These are phyloP conservation scores for Rhizopogon salebrosus DNA, from an alignment of 768 basidiomycete genomes.

Conservation along the genomic window DNA sequence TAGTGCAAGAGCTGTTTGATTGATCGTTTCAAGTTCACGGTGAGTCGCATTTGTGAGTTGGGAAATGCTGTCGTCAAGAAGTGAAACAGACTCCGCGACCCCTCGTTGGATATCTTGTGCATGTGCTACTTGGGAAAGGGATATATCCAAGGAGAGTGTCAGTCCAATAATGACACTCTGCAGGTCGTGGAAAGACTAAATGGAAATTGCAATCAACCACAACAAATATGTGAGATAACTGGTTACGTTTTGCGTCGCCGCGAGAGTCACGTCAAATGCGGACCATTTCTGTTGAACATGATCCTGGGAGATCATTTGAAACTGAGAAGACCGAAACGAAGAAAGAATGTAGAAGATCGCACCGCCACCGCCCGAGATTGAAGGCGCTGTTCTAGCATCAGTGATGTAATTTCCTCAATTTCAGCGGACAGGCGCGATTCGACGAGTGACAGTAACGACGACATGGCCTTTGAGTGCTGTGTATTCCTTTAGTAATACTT, in stretches of 20 bases:
- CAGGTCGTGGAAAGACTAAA: slow-evolving; percentile 5
- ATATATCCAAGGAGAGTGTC: slow-evolving; percentile 25
- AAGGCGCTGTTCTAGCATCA: not conserved
- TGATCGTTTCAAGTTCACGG: slow-evolving; percentile 42
- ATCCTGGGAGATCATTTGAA: slow-evolving; percentile 18
- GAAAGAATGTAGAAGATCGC: slow-evolving; percentile 5
- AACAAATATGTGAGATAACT: slow-evolving; percentile 8
- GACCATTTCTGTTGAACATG: slow-evolving; percentile 25
- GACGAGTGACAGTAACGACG: slow-evolving; percentile 2
- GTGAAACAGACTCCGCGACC: slow-evolving; percentile 28
- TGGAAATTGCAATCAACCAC: slow-evolving; percentile 10
- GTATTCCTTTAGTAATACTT: not conserved
- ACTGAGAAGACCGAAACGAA: not conserved
- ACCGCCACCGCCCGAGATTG: slow-evolving; percentile 10
- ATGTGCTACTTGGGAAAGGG: slow-evolving; percentile 24
- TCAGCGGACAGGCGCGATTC: not conserved
- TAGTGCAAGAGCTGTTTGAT: slow-evolving; percentile 32
- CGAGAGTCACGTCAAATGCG: slow-evolving; percentile 18
- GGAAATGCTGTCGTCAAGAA: slow-evolving; percentile 31
- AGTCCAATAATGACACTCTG: not conserved
- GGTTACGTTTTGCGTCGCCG: slow-evolving; percentile 25
- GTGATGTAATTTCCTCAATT: not conserved
- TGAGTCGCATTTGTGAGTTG: slow-evolving; percentile 35
- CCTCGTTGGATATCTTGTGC: slow-evolving; percentile 33
- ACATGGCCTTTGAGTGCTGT: slow-evolving; percentile 25